Conservation (phyloP, 805 yeast genomes). For the Jamesozyma piceae region DNA sequence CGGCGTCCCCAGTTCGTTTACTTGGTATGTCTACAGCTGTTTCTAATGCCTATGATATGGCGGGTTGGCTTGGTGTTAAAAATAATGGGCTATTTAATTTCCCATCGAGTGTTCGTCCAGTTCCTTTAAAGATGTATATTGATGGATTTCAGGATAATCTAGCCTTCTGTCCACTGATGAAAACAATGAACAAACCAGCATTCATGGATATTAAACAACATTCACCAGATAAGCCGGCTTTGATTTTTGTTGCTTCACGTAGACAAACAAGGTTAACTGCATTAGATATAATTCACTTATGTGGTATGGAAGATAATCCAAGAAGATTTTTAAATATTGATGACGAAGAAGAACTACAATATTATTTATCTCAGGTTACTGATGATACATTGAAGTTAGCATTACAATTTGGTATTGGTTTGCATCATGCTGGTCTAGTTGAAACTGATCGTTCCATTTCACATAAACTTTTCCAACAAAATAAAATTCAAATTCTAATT, state of each 20-base stretch:
- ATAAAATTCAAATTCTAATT: slow-evolving; percentile 80
- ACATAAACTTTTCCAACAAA: slow-evolving; percentile 74
- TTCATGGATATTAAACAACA: slow-evolving; percentile 88
- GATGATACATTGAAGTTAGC: slow-evolving; percentile 76
- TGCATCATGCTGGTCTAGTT: slow-evolving; percentile 95
- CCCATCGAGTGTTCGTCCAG: slow-evolving; percentile 88
- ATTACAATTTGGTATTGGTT: slow-evolving; percentile 74
- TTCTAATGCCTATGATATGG: slow-evolving; percentile 87
- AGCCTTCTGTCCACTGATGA: slow-evolving; percentile 67
- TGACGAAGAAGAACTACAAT: slow-evolving; percentile 69
- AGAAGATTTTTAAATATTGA: slow-evolving; percentile 62
- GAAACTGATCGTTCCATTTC: slow-evolving; percentile 81
- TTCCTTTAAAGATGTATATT: slow-evolving; percentile 82
- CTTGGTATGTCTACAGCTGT: slow-evolving; percentile 90
- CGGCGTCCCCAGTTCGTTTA: slow-evolving; percentile 80
- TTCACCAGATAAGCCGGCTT: slow-evolving; percentile 86
- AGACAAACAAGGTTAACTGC: slow-evolving; percentile 88
- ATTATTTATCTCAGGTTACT: slow-evolving; percentile 72
- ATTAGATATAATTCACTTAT: slow-evolving; percentile 57
- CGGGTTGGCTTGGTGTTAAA: slow-evolving; percentile 85
- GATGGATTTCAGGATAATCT: slow-evolving; percentile 78
- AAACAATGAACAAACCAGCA: slow-evolving; percentile 66
- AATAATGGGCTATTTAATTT: slow-evolving; percentile 89
- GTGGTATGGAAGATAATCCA: slow-evolving; percentile 49
- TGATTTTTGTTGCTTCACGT: slow-evolving; percentile 93